phyloP scores from a whole-genome alignment of 78 protist species.

The Emiliania huxleyi region DNA sequence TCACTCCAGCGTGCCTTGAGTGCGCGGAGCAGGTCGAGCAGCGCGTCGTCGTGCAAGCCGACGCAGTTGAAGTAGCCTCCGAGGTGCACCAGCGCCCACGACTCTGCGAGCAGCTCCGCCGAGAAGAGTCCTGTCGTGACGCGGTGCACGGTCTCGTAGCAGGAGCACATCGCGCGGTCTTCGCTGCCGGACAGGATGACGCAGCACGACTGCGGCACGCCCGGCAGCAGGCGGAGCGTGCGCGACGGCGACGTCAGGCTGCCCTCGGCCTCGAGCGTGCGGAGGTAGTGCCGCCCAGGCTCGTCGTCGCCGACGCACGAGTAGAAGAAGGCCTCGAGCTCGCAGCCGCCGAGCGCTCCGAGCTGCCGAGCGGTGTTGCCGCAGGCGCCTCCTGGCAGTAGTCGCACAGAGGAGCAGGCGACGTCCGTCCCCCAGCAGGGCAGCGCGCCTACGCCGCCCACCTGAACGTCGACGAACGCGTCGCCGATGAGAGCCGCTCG shows the following conservation, averaged over 20 bases:
- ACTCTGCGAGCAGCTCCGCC: background rate
- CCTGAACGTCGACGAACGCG: background rate
- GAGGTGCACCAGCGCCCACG: background rate
- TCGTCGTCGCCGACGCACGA: background rate
- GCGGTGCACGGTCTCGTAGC: background rate
- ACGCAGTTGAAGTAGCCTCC: background rate
- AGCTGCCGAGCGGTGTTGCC: background rate
- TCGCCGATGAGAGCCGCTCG: too few species aligned
- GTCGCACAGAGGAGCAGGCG: background rate
- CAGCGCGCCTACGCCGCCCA: background rate
- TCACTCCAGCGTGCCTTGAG: too few species aligned
- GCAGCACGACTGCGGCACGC: background rate
- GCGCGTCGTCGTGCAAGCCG: background rate
- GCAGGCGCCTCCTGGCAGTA: background rate
- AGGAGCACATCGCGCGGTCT: background rate
- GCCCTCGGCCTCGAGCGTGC: background rate
- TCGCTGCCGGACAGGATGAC: background rate
- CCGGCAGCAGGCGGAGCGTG: background rate
- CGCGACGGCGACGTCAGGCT: background rate
- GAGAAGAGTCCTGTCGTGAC: background rate
- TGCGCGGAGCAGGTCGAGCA: background rate
- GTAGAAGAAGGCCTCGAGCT: background rate
- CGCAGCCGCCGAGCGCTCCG: background rate
- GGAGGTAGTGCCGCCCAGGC: background rate
- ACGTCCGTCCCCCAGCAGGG: background rate